Percentiles rank a stretch among this genome's conserved stretches.
phyloP scores from a whole-genome alignment of 2,329 filamentous ascomycete species.

The Pseudogymnoascus sp. region DNA sequence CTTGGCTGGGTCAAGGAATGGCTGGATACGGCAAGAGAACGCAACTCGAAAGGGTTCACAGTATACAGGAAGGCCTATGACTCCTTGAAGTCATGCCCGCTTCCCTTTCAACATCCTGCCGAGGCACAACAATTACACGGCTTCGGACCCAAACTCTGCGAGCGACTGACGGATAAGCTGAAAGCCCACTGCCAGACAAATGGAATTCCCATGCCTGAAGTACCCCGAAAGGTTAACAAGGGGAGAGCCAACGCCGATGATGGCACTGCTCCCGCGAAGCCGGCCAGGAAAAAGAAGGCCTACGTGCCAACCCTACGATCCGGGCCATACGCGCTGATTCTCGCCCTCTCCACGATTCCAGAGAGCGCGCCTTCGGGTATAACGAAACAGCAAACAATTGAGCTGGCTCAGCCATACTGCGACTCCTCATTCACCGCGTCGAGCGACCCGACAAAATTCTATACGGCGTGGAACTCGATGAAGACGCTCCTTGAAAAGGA shows the following conservation, averaged over 20 bases:
- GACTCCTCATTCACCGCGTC: constrained; percentile 66
- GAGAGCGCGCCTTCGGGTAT: constrained; percentile 49
- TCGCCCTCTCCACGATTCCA: constrained; percentile 54
- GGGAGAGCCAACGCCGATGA: constrained; percentile 11
- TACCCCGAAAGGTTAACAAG: constrained; percentile 38
- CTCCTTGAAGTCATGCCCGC: constrained; percentile 66
- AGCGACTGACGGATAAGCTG: constrained; percentile 55
- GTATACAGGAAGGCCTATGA: constrained; percentile 70
- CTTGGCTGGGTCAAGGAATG: constrained; percentile 70
- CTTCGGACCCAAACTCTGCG: constrained; percentile 63
- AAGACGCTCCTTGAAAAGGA: constrained; percentile 67
- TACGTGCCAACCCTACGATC: constrained; percentile 69
- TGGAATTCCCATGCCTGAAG: constrained; percentile 58
- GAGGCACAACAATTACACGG: constrained; percentile 66
- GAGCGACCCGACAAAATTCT: constrained; percentile 58
- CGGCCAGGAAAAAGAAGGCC: constrained; percentile 48
- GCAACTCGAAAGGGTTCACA: constrained; percentile 61
- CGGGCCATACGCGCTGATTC: constrained; percentile 63
- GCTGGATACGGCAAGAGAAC: constrained; percentile 60
- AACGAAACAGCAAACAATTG: constrained; percentile 61
- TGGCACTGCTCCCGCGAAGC: constrained; percentile 40
- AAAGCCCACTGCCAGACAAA: constrained; percentile 56
- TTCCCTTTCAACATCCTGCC: constrained; percentile 56
- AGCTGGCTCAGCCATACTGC: constrained; percentile 61
- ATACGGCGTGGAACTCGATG: constrained; percentile 79